Percentiles rank a stretch among this genome's conserved stretches.
Evolutionary conservation across 2,329 filamentous ascomycete species (phyloP).

Genomic region (Talaromyces sp.): DNA sequence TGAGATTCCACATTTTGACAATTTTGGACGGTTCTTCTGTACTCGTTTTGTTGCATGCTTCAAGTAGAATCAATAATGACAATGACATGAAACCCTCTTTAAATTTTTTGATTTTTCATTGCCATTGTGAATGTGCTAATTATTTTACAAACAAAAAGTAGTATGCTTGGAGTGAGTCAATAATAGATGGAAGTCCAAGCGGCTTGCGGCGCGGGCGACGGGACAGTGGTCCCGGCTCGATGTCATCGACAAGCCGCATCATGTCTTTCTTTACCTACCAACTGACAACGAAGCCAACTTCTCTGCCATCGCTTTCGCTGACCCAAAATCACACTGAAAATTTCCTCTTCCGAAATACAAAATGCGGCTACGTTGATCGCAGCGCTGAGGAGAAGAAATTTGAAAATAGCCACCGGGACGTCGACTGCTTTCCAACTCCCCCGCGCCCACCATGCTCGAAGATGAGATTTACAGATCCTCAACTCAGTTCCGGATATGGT

Average conservation of each 20-base stretch:
- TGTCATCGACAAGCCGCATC: background rate
- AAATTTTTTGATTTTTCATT: background rate
- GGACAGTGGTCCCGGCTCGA: background rate
- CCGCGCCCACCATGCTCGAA: conserved; percentile 60
- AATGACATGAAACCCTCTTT: background rate
- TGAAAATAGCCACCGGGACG: background rate
- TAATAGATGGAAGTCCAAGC: background rate
- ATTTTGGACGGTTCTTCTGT: background rate
- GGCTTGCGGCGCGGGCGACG: background rate
- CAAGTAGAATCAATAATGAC: background rate
- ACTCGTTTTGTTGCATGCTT: background rate
- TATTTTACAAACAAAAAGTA: background rate
- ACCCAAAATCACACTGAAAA: background rate
- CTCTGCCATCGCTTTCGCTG: background rate
- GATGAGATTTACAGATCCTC: conserved; percentile 87
- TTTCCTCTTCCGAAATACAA: background rate
- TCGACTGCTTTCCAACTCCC: background rate
- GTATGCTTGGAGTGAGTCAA: background rate
- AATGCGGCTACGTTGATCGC: background rate
- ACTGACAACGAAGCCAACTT: background rate
- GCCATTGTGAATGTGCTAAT: background rate
- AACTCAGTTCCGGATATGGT: conserved; percentile 89
- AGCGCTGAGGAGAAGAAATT: background rate
- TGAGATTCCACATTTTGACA: background rate
- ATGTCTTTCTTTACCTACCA: background rate